Percentiles rank a stretch among this genome's conserved stretches.
These are phyloP conservation scores for Coemansia sp. DNA, from an alignment of 192 early-diverging fungal genomes.

Conservation along the genomic window DNA sequence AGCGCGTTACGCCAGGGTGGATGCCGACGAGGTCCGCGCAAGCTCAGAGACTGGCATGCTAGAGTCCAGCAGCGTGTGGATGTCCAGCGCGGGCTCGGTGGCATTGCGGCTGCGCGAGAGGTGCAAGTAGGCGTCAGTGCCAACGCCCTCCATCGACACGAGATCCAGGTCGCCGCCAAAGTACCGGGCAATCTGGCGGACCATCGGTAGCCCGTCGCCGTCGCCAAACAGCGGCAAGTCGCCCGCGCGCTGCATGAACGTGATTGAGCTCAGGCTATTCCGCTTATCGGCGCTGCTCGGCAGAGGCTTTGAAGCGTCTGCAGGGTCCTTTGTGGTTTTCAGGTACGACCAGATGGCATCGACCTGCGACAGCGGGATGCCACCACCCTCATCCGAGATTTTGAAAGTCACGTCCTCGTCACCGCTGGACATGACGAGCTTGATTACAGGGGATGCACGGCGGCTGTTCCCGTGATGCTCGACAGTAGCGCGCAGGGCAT, in stretches of 20 bases:
- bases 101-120: constrained; percentile 44
- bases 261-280: constrained; percentile 21
- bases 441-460: constrained; percentile 49
- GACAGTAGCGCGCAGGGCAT: constrained; percentile 57
- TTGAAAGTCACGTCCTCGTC: constrained; percentile 65
- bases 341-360: constrained; percentile 61
- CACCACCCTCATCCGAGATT: constrained; percentile 64
- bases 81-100: constrained; percentile 24
- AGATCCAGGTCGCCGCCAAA: constrained; percentile 67
- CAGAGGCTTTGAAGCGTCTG: not conserved
- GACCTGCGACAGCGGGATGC: constrained; percentile 57
- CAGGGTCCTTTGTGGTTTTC: constrained; percentile 23
- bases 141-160: constrained; percentile 66
- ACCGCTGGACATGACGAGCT: constrained; percentile 56
- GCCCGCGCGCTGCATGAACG: constrained; percentile 33
- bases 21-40: not conserved
- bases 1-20: not conserved
- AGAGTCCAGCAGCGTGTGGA: constrained; percentile 35
- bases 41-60: constrained; percentile 1
- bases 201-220: constrained; percentile 51
- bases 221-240: constrained; percentile 43
- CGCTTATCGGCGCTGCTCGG: constrained; percentile 14
- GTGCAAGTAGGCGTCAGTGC: constrained; percentile 61
- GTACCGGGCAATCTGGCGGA: constrained; percentile 58
- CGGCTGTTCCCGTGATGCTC: constrained; percentile 36